Evolutionary conservation across 257 asterid genomes (phyloP), one percentile per base, ranked within the genome.

Genomic region (Apocynum venetum): DNA sequence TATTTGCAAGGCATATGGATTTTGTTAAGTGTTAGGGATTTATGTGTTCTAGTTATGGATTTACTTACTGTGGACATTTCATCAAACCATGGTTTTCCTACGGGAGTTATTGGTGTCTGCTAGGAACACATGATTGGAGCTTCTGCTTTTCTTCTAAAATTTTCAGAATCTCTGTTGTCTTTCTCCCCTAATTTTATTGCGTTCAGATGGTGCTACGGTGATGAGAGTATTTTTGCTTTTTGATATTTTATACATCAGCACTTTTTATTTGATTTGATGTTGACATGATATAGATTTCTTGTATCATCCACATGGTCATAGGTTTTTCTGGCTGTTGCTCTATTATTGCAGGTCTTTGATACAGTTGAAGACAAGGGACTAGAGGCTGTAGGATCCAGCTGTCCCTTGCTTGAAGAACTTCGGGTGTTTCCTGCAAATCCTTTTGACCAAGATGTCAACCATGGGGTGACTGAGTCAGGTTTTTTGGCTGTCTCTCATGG

Each of bases 401-500:
- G 97, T 79, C 96, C 92, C 44, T 85, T 89, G 81, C 96, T 92
- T 17, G 95, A 92, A 86, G 97, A 92, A 76, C 82, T 91, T 12
- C 91, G 98, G 8, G 98, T 93, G 77, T 90, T 89, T 80, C 98
- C 97, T 8, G 87, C 88, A 8, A 87, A 91, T 75, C 97, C 97
- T 13, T 80, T 80, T 40, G 92, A 88, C 72, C 81, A 79, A 47
- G 86, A 90, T 59, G 80, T 89, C 31, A 88, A 65, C 72, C 89
- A 85, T n/a, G 96, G 94, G 51, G 97, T 93, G 76, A 87, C 96
- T 1, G 96, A 91, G 78, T 52, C 74, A 11, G 98, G 98, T 20
- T 91, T 93, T 79, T 67, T 91, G 55, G 96, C 98, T 2, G 95
- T 93, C 15, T 93, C 98, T 68, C 88, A 71, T 8, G 97, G 97